phyloP scores from a whole-genome alignment of 257 asterid genomes.

The Parsonsia alboflavescens region DNA sequence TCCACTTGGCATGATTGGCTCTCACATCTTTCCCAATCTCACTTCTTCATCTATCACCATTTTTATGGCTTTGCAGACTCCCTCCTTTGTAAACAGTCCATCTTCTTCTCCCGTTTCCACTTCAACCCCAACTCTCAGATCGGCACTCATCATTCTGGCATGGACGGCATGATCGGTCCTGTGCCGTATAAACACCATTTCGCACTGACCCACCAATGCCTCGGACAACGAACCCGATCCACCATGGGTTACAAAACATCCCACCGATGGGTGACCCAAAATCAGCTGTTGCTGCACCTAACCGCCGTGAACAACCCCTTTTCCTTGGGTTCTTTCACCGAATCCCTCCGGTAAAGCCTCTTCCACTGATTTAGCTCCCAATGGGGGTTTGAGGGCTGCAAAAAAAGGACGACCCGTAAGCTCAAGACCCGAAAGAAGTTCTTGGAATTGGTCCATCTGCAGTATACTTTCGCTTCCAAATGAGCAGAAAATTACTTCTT shows the following conservation, averaged over 20 bases:
- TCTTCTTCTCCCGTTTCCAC: too few species aligned
- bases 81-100: too few species aligned
- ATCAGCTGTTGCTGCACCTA: slow-evolving; percentile 38
- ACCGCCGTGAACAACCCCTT: slow-evolving; percentile 25
- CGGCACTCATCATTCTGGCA: too few species aligned
- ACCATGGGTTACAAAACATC: slow-evolving; percentile 84
- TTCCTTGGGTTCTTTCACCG: slow-evolving; percentile 41
- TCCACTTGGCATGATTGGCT: too few species aligned
- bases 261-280: slow-evolving; percentile 45
- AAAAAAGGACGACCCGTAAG: slow-evolving; percentile 44
- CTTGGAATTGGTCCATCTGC: slow-evolving; percentile 20
- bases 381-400: slow-evolving; percentile 50
- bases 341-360: slow-evolving; percentile 82
- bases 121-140: too few species aligned
- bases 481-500: slow-evolving; percentile 16
- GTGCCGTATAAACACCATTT: slow-evolving; percentile 68
- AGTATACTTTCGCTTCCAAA: slow-evolving; percentile 24
- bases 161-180: too few species aligned
- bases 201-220: slow-evolving; percentile 54
- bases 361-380: slow-evolving; percentile 40
- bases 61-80: too few species aligned
- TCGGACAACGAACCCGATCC: slow-evolving; percentile 90
- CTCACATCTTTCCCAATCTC: slow-evolving; percentile 58
- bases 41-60: slow-evolving; percentile 38
- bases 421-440: slow-evolving; percentile 29